These are phyloP conservation scores for Amanita pseudoporphyria DNA, from an alignment of 768 basidiomycete species.

Conservation along the genomic window DNA sequence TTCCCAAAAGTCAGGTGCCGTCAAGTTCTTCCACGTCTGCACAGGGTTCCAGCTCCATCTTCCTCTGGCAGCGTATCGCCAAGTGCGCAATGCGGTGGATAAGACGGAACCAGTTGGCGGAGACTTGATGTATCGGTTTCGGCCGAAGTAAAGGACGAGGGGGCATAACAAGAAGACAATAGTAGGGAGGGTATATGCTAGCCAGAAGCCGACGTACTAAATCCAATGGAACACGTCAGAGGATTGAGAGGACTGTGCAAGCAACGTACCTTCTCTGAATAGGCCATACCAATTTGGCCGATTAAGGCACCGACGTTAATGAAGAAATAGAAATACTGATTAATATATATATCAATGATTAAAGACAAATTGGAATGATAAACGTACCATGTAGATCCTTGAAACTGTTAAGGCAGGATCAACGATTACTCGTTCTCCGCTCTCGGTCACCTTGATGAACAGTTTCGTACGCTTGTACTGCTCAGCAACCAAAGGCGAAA, in stretches of 20 bases:
- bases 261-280: constrained; percentile 43
- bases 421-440: constrained; percentile 65
- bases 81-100: constrained; percentile 36
- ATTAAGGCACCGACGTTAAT: constrained; percentile 65
- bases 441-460: constrained; percentile 38
- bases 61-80: constrained; percentile 34
- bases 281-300: constrained; percentile 64
- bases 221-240: not conserved
- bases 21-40: constrained; percentile 35
- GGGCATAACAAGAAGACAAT: constrained; percentile 52
- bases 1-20: constrained; percentile 63
- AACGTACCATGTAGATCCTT: constrained; percentile 61
- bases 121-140: constrained; percentile 42
- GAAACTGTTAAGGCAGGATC: constrained; percentile 62
- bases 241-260: not conserved
- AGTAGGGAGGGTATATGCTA: constrained; percentile 61
- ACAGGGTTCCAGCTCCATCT: constrained; percentile 50
- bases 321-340: constrained; percentile 57
- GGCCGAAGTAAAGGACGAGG: constrained; percentile 44
- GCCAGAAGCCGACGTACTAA: constrained; percentile 56
- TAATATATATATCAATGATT: constrained; percentile 1
- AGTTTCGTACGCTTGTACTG: constrained; percentile 50
- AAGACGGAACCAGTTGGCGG: constrained; percentile 64
- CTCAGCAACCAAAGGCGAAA: constrained; percentile 72
- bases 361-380: constrained; percentile 10